Conservation (phyloP, 1,284 basidiomycete species). For the Puccinia horiana region DNA sequence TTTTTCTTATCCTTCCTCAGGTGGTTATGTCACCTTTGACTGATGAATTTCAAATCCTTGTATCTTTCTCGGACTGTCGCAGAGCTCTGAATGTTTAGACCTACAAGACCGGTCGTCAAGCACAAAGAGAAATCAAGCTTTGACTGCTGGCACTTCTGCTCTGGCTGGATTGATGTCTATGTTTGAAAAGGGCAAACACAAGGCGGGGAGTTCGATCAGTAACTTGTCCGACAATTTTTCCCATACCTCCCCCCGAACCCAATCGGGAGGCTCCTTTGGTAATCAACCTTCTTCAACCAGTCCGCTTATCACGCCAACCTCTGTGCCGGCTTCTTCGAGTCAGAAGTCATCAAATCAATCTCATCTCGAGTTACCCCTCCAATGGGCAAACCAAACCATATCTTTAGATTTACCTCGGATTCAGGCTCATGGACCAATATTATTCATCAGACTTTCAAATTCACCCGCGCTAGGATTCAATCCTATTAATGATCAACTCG, state of each 20-base stretch:
- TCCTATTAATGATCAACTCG: constrained; percentile 20
- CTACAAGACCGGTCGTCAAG: background rate
- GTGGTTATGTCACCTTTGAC: background rate
- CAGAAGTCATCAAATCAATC: constrained; percentile 17
- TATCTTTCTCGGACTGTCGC: background rate
- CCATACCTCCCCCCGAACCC: background rate
- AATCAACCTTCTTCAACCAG: background rate
- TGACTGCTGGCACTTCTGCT: constrained; percentile 30
- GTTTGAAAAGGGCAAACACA: constrained; percentile 43
- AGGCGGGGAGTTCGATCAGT: constrained; percentile 21
- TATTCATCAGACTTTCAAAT: constrained; percentile 39
- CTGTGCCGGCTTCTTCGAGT: background rate
- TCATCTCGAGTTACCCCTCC: constrained; percentile 37
- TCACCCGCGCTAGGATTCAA: constrained; percentile 38
- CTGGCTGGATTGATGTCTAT: constrained; percentile 39
- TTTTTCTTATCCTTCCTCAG: background rate
- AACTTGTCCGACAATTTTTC: constrained; percentile 12
- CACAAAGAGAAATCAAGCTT: constrained; percentile 13
- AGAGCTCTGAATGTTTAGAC: constrained; percentile 44
- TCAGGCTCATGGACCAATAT: constrained; percentile 39
- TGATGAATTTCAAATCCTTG: background rate
- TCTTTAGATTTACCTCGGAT: constrained; percentile 36
- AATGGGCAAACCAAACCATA: constrained; percentile 42
- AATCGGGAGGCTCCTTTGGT: background rate
- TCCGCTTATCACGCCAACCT: background rate